These are phyloP conservation scores for Fusarium nanum DNA, from an alignment of 2,329 filamentous ascomycete genomes.

Conservation along the genomic window DNA sequence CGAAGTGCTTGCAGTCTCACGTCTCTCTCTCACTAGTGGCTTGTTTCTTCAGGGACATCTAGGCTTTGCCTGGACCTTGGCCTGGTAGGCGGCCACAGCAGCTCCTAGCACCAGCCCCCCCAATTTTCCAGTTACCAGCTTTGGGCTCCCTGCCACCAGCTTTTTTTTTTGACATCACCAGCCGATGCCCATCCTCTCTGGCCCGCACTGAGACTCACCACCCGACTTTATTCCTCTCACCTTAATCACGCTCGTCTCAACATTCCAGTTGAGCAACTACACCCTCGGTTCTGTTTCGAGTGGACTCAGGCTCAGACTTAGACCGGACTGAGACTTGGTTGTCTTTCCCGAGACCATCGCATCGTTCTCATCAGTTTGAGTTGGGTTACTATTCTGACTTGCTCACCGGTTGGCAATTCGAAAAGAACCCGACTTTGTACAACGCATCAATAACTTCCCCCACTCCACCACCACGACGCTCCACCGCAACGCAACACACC, in stretches of 20 bases:
- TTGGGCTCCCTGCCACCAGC: constrained; percentile 48
- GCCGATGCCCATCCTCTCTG: constrained; percentile 33
- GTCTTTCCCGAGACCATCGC: constrained; percentile 33
- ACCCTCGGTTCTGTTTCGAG: constrained; percentile 31
- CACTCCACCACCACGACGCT: constrained; percentile 38
- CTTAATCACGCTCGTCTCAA: constrained; percentile 21
- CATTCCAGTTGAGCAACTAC: constrained; percentile 39
- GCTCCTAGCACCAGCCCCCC: constrained; percentile 34
- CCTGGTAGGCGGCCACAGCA: constrained; percentile 34
- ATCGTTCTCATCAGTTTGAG: constrained; percentile 6
- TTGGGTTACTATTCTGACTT: constrained; percentile 6
- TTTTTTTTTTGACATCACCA: constrained; percentile 50
- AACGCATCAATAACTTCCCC: constrained; percentile 37
- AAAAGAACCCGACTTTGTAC: constrained; percentile 33
- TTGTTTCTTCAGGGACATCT: constrained; percentile 18
- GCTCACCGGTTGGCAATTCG: constrained; percentile 8
- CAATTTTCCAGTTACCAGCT: constrained; percentile 37
- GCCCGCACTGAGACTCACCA: constrained; percentile 28
- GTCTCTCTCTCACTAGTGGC: constrained; percentile 34
- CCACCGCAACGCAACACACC: constrained; percentile 46
- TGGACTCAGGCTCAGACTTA: constrained; percentile 23
- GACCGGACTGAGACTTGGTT: constrained; percentile 31
- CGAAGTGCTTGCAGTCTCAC: constrained; percentile 28
- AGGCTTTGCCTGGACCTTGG: constrained; percentile 28
- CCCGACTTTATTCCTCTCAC: constrained; percentile 18